These are phyloP conservation scores for Arabidopsis thaliana DNA, from an alignment of 345 rosid genomes.

Conservation along the genomic window DNA sequence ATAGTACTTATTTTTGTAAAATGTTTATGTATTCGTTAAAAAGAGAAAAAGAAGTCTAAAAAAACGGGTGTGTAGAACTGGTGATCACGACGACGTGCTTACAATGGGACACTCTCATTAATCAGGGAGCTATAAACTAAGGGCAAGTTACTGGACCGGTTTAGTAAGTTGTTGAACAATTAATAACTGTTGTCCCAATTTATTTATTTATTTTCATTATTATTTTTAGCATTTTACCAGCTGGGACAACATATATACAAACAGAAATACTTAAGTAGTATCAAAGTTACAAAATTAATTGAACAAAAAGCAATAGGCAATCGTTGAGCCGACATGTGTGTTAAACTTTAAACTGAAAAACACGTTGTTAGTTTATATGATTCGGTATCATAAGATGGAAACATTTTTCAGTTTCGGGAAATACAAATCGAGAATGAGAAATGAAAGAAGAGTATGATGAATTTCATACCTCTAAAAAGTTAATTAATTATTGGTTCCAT, in stretches of 20 bases:
- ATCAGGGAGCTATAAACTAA: constrained; percentile 41
- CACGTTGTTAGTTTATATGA: constrained; percentile 41
- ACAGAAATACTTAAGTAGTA: constrained; percentile 26
- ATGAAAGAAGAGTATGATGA: constrained; percentile 12
- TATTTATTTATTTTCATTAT: no score
- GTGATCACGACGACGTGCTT: constrained; percentile 31
- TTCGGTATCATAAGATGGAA: constrained; percentile 30
- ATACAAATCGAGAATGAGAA: constrained; percentile 27
- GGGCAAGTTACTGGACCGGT: constrained; percentile 29
- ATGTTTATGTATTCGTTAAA: neutral
- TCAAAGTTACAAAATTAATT: constrained; percentile 11
- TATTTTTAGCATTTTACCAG: constrained; percentile 24
- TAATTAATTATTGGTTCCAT: constrained; percentile 14
- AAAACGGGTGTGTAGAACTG: neutral
- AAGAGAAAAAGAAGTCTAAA: neutral
- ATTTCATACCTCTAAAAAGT: constrained; percentile 19
- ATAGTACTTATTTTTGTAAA: neutral
- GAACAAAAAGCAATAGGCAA: constrained; percentile 21
- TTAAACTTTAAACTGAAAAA: constrained; percentile 28
- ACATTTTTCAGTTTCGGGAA: constrained; percentile 24
- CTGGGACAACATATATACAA: neutral
- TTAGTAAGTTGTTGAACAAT: constrained; percentile 40
- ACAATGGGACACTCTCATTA: constrained; percentile 32
- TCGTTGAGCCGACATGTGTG: constrained; percentile 34
- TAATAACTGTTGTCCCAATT: constrained; percentile 16